Conservation (phyloP, 2,329 filamentous ascomycete species). For the Onygenales sp. region DNA sequence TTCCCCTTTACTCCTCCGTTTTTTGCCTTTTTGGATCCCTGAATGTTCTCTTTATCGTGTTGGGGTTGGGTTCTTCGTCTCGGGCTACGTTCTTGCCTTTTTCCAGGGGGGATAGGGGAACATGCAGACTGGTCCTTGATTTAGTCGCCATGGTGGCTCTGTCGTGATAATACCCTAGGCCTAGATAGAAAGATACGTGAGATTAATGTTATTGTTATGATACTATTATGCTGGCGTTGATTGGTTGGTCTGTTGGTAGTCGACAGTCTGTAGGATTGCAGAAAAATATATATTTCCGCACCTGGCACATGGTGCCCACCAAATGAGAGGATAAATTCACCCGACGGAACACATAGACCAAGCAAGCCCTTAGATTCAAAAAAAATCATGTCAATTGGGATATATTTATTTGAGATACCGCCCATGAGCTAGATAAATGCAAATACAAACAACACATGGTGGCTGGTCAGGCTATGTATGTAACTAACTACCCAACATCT, state of each 20-base stretch:
- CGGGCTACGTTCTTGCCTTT: not conserved
- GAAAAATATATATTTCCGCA: no score
- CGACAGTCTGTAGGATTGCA: no score
- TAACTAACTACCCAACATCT: not conserved
- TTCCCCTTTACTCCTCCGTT: not conserved
- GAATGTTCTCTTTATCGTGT: not conserved
- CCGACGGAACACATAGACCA: no score
- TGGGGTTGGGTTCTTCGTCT: not conserved
- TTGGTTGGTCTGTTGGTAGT: not conserved
- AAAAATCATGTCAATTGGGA: no score
- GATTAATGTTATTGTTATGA: not conserved
- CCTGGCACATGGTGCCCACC: no score
- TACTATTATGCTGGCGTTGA: no score
- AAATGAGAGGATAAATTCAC: no score
- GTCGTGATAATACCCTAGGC: not conserved
- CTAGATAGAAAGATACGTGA: not conserved
- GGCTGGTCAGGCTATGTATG: not conserved
- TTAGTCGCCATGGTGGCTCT: not conserved
- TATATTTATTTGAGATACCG: no score
- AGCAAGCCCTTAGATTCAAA: no score
- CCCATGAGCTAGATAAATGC: not conserved
- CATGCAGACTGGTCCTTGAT: not conserved
- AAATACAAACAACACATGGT: not conserved
- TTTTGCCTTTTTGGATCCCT: conserved; percentile 7
- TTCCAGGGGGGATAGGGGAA: no score